These are phyloP conservation scores for Artemisia argyi DNA, from an alignment of 129 eudicot species.

Conservation along the genomic window DNA sequence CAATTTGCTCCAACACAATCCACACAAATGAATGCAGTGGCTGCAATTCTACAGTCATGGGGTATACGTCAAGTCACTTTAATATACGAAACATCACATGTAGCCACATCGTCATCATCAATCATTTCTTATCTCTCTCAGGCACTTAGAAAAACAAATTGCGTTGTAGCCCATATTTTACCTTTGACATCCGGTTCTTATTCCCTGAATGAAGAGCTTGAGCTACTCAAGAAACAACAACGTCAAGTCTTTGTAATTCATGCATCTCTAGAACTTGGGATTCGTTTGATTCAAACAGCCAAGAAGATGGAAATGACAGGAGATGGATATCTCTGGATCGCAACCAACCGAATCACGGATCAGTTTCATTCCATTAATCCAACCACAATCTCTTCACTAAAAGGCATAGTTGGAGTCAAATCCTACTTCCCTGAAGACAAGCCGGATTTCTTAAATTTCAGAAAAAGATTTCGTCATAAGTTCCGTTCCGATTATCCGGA, in stretches of 20 bases:
- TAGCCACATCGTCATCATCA: slow-evolving; percentile 8
- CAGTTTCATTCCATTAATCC: slow-evolving; percentile 33
- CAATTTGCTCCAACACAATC: slow-evolving; percentile 27
- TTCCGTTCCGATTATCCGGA: slow-evolving; percentile 33
- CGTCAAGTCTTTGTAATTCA: slow-evolving; percentile 50
- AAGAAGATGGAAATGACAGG: slow-evolving; percentile 47
- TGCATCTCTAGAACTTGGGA: slow-evolving; percentile 33
- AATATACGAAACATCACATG: slow-evolving; percentile 34
- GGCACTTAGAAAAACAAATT: slow-evolving; percentile 26
- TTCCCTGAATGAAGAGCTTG: slow-evolving; percentile 30
- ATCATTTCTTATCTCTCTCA: slow-evolving; percentile 28
- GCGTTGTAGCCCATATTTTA: slow-evolving; percentile 20
- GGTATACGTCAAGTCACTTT: slow-evolving; percentile 24
- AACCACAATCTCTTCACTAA: slow-evolving; percentile 35
- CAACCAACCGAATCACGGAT: slow-evolving; percentile 36
- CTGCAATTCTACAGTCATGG: slow-evolving; percentile 43
- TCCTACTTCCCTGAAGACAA: slow-evolving; percentile 29
- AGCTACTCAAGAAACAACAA: slow-evolving; percentile 30
- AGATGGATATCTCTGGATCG: slow-evolving; percentile 57
- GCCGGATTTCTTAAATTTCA: slow-evolving; percentile 25
- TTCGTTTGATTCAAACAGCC: slow-evolving; percentile 37
- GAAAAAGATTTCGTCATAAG: slow-evolving; percentile 28
- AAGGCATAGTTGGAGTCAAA: slow-evolving; percentile 64
- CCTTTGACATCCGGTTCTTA: slow-evolving; percentile 29
- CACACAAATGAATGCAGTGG: slow-evolving; percentile 49